Conservation (phyloP, 495 filamentous ascomycete species). For the Symbiotaphrina buchneri region DNA sequence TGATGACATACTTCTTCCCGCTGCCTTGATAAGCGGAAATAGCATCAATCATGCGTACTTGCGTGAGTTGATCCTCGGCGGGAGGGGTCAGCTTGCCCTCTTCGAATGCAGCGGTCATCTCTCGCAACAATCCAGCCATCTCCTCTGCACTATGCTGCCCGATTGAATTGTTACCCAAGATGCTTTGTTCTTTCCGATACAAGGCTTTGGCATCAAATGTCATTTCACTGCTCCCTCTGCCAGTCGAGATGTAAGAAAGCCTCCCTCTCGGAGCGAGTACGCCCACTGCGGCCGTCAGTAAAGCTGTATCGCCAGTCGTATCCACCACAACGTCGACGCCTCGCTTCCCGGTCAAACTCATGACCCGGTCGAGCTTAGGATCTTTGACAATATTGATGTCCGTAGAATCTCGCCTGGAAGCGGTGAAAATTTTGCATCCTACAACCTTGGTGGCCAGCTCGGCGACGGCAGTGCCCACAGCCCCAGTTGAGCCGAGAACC, state of each 20-base stretch:
- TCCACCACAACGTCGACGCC: conserved; percentile 16
- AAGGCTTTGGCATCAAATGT: not conserved
- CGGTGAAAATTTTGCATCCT: conserved; percentile 11
- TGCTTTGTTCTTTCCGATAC: not conserved
- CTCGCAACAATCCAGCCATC: not conserved
- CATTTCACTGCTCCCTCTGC: not conserved
- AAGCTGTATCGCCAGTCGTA: conserved; percentile 11
- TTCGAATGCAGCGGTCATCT: not conserved
- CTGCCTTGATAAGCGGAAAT: no score
- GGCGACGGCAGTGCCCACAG: conserved; percentile 12
- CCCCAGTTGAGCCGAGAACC: conserved; percentile 16
- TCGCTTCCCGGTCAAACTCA: conserved; percentile 12
- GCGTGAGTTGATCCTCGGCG: no score
- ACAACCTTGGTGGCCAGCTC: conserved; percentile 12
- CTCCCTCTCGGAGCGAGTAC: conserved; percentile 10
- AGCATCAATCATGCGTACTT: no score
- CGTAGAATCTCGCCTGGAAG: conserved; percentile 9
- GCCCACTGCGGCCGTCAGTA: conserved; percentile 9
- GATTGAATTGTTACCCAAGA: not conserved
- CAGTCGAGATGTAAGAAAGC: not conserved
- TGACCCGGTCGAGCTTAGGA: conserved; percentile 9
- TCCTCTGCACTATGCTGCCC: not conserved
- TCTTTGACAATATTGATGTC: conserved; percentile 11
- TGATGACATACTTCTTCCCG: no score
- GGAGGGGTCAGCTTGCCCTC: no score